Conservation (phyloP, 2,329 filamentous ascomycete species). For the Colletotrichum tanaceti region DNA sequence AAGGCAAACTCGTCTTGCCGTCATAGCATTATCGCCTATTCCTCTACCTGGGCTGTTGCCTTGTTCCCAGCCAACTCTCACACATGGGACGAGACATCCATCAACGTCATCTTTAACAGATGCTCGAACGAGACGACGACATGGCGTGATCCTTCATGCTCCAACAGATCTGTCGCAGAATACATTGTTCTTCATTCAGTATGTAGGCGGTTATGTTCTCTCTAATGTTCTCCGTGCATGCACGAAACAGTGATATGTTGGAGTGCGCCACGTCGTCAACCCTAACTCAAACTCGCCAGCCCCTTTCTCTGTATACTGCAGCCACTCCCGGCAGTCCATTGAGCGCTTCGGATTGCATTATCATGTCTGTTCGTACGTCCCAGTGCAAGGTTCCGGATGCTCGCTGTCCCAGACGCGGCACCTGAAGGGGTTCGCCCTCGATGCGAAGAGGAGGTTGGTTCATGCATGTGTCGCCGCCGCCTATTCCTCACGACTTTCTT, state of each 20-base stretch:
- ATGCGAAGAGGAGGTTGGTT: constrained; percentile 4
- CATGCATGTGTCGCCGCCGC: constrained; percentile 2
- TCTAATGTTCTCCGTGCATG: constrained; percentile 24
- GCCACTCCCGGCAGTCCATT: neutral
- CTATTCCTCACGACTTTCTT: neutral
- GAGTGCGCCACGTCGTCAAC: constrained; percentile 24
- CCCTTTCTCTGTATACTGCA: neutral
- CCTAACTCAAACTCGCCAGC: constrained; percentile 8
- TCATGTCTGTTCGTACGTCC: too few relatives aligned
- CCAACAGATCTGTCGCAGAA: neutral
- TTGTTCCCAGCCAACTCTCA: constrained; percentile 13
- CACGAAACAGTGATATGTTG: constrained; percentile 7
- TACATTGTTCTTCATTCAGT: neutral
- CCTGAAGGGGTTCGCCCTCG: neutral
- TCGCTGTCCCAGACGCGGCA: neutral
- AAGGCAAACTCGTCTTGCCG: neutral
- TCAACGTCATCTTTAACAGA: neutral
- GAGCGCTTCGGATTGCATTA: neutral
- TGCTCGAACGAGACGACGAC: neutral
- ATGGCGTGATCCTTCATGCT: neutral
- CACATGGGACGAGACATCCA: constrained; percentile 13
- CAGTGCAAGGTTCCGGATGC: neutral
- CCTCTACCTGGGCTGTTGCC: neutral
- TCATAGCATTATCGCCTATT: neutral
- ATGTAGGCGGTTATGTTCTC: constrained; percentile 2